Conservation (phyloP, 2,329 filamentous ascomycete genomes). For the Boeremia lycopersici region DNA sequence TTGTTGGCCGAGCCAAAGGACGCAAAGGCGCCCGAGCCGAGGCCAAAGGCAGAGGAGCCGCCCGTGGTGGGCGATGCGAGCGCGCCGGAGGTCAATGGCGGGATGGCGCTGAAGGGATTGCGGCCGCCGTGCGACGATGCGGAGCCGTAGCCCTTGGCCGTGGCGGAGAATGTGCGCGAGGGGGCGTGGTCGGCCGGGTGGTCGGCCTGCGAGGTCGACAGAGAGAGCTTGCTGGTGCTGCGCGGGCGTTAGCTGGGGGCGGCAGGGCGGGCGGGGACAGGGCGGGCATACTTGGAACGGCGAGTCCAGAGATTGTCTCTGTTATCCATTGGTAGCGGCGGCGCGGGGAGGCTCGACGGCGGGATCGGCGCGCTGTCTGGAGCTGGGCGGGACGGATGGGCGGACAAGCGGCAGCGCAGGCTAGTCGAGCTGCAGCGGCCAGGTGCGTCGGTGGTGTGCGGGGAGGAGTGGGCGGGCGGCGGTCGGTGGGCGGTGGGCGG, state of each 20-base stretch:
- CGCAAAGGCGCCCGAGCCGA: conserved; percentile 94
- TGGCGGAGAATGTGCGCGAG: conserved; percentile 67
- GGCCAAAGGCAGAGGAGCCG: conserved; percentile 87
- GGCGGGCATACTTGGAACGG: conserved; percentile 73
- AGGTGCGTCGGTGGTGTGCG: conserved; percentile 18
- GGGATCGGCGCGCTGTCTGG: conserved; percentile 24
- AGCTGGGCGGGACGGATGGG: conserved; percentile 45
- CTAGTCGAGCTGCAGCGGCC: conserved; percentile 15
- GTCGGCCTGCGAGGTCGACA: conserved; percentile 73
- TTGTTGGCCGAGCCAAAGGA: conserved; percentile 85
- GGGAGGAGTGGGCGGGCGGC: conserved; percentile 13
- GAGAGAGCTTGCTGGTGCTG: conserved; percentile 87
- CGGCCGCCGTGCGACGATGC: conserved; percentile 74
- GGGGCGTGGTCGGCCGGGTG: conserved; percentile 58
- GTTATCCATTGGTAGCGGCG: conserved; percentile 47
- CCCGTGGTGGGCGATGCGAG: conserved; percentile 76
- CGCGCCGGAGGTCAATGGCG: conserved; percentile 68
- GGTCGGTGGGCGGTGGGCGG: neutral
- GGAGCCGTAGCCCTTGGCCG: conserved; percentile 77
- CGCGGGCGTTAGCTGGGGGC: conserved; percentile 38
- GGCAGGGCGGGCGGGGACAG: conserved; percentile 22
- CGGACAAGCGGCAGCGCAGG: conserved; percentile 42
- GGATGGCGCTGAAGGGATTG: conserved; percentile 80
- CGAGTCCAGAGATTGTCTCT: conserved; percentile 71
- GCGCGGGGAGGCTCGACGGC: conserved; percentile 13